Percentiles rank a stretch among this genome's conserved stretches.
phyloP scores from a whole-genome alignment of 257 asterid species.

The Coffea canephora region DNA sequence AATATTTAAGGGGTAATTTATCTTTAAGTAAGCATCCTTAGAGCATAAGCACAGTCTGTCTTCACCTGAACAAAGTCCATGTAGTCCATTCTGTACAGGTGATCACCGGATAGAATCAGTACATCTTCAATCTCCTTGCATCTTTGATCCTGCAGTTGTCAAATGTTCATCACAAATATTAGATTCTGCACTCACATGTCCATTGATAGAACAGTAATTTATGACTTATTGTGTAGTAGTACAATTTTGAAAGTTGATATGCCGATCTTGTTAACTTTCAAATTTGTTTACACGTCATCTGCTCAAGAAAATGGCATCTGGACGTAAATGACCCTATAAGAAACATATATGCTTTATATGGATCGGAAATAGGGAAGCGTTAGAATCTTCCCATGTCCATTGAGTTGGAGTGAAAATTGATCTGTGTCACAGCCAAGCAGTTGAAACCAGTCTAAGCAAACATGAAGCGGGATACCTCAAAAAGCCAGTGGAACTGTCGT shows the following conservation, averaged over 20 bases:
- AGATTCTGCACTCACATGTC: neutral
- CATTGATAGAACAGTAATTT: neutral
- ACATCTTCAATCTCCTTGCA: conserved; percentile 93
- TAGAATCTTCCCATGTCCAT: neutral
- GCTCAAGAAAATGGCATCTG: neutral
- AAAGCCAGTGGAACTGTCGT: conserved; percentile 94
- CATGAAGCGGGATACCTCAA: conserved; percentile 58
- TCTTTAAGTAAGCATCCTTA: neutral
- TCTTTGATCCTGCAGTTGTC: conserved; percentile 69
- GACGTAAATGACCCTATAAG: neutral
- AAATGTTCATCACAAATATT: neutral
- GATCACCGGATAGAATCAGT: conserved; percentile 95
- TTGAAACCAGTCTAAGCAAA: neutral
- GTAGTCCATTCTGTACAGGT: conserved; percentile 94
- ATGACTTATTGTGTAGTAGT: neutral
- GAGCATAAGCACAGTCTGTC: neutral
- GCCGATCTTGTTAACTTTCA: neutral
- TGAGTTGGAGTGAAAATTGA: neutral
- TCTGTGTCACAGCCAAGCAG: neutral
- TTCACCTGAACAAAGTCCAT: conserved; percentile 90
- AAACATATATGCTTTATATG: neutral
- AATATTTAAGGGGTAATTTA: neutral
- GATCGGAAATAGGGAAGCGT: conserved; percentile 1
- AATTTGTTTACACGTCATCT: neutral
- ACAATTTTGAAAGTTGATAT: neutral